Evolutionary conservation across 192 early-diverging fungal genomes (phyloP), one percentile per base, ranked within the genome.

Genomic region (Coemansia guatemalensis): DNA sequence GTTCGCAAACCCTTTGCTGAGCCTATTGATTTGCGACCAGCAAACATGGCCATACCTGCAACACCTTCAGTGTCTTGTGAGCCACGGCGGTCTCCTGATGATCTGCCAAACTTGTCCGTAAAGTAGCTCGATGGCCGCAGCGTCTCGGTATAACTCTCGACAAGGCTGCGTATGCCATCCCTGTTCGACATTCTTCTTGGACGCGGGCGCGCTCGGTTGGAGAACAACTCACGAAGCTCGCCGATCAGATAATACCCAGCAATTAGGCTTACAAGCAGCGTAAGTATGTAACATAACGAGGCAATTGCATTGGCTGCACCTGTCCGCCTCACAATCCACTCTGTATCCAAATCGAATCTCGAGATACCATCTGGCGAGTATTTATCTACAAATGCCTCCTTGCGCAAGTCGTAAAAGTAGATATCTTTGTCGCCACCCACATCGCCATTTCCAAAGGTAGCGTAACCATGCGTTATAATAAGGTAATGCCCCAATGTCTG

Each of bases 361-460:
- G 76, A 52, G 41, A 70, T 69, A 7, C 64, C 67, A 4, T 35
- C 35, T 9, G 76, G 75, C 29, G 70, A 78, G 60, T 73, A 78
- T 9, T 32, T 33, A 20, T 58, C 53, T 14, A 78, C 75, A 64
- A 69, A 78, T 20, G 66, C 44, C 51, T 61, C n/a, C 26, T 26
- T 21, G 22, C 56, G 32, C 62, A 78, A 33, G 53, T 73, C 67
- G 47, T 78, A 78, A 56, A 78, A 73, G 48, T 78, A 78, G 14
- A 78, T 78, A 57, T 74, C 58, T 0, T 27, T 5, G 29, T 74
- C 73, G 21, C 73, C 73, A 1, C 14, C 33, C 26, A 44, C 57
- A 3, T 14, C 55, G 18, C 17, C 56, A n/a, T 55, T 54, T 20
- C 48, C 61, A 2, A n/a, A 50, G 48, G 20, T 22, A 26, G 73